Evolutionary conservation across 2,329 filamentous ascomycete genomes (phyloP).

Genomic region (Massarina eburnea): DNA sequence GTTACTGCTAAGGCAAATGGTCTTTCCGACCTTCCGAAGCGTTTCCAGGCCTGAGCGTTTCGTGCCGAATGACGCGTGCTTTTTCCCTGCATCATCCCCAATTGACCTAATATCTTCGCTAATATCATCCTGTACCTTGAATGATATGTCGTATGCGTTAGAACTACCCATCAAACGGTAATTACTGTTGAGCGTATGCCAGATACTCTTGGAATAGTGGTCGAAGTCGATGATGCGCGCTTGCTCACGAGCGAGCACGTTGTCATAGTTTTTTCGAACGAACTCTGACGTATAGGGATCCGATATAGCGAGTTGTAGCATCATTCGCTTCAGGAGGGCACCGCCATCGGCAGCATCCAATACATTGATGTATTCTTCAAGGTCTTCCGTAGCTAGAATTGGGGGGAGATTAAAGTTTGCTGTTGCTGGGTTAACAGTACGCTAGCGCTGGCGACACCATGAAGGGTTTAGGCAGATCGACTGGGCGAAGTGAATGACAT

Average conservation of each 20-base stretch:
- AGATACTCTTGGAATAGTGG: constrained; percentile 2
- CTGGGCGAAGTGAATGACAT: too few relatives aligned
- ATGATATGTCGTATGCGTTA: constrained; percentile 3
- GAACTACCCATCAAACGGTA: neutral
- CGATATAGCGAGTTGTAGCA: neutral
- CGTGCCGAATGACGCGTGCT: constrained; percentile 1
- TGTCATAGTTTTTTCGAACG: neutral
- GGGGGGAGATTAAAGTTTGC: too few relatives aligned
- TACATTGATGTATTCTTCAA: neutral
- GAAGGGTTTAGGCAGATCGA: too few relatives aligned
- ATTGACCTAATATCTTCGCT: neutral
- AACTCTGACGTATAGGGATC: neutral
- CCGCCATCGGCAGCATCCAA: neutral
- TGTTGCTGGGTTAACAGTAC: too few relatives aligned
- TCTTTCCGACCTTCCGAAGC: constrained; percentile 9
- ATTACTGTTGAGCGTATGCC: constrained; percentile 1
- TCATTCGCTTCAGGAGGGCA: neutral
- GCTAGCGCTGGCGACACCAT: too few relatives aligned
- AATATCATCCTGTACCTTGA: neutral
- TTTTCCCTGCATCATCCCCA: neutral
- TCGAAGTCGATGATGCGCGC: constrained; percentile 2
- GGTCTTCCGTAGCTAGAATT: neutral
- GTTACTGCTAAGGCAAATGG: constrained; percentile 1
- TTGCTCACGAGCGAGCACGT: neutral
- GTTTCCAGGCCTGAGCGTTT: constrained; percentile 7